These are phyloP conservation scores for Candida peoriensis DNA, from an alignment of 805 yeast species.

Conservation along the genomic window DNA sequence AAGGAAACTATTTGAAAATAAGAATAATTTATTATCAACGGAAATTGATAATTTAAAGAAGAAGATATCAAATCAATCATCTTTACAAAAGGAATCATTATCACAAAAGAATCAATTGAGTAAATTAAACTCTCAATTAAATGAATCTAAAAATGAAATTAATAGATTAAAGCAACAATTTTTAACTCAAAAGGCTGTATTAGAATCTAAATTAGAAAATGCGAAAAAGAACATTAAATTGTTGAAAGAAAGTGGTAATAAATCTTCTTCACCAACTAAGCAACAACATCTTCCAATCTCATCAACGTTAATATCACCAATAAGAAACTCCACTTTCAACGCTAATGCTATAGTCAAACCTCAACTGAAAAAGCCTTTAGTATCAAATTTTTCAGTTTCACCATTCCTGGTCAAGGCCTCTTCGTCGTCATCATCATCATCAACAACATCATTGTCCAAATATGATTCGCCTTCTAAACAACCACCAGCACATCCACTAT, in stretches of 20 bases:
- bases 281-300: constrained; percentile 1
- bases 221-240: constrained; percentile 28
- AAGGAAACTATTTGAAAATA: constrained; percentile 20
- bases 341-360: constrained; percentile 1
- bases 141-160: constrained; percentile 25
- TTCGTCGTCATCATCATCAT: constrained; percentile 7
- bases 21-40: constrained; percentile 9
- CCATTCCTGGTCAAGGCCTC: constrained; percentile 17
- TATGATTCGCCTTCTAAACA: constrained; percentile 4
- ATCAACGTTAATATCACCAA: constrained; percentile 12
- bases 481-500: constrained; percentile 5
- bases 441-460: too few relatives aligned
- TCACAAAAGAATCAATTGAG: constrained; percentile 30
- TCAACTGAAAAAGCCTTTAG: constrained; percentile 11
- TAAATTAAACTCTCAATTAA: constrained; percentile 29
- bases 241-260: constrained; percentile 15
- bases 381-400: constrained; percentile 16
- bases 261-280: constrained; percentile 7
- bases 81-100: constrained; percentile 26
- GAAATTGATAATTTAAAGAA: constrained; percentile 25
- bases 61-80: constrained; percentile 11
- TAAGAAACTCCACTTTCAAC: constrained; percentile 9
- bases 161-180: constrained; percentile 27
- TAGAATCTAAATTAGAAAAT: constrained; percentile 30
- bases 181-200: constrained; percentile 28